Base-by-base conservation (phyloP, 2,329 filamentous ascomycete genomes). In the Tolypocladium sp. region DNA sequence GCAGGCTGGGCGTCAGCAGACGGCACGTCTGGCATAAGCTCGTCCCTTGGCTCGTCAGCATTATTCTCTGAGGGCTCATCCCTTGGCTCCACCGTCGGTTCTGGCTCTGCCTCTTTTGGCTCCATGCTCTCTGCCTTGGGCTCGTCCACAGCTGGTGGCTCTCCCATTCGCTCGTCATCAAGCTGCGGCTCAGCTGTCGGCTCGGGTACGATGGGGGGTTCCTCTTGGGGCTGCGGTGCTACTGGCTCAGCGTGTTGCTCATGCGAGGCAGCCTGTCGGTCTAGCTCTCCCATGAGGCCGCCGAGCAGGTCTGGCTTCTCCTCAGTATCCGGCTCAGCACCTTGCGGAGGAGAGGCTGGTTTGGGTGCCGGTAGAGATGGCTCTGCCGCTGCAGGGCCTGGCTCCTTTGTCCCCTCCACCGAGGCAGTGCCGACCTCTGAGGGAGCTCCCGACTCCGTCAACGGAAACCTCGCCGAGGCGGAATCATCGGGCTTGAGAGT, bases 281-380 rank as follows among this genome's bases (percentile, higher is more conserved):
- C 74, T 41, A 80, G 70, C 40, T 76, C 77, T 1, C 76, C 71
- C 63, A 80, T 74, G 1, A 79, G 65, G n/a, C 72, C 75, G n/a
- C 73, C 74, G 27, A 80, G 72, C 41, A 80, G 58, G 64, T 80
- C 77, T 9, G 75, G 71, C 33, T 76, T 75, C 17, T 74, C 72
- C 2, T 71, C 67, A 38, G 69, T 70, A 10, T 56, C 38, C 3
- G 59, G 33, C 22, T 71, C 69, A 12, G 40, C 20, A 35, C 37
- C 46, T 22, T 38, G 56, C 8, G 38, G 42, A 17, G 72, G 62
- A 1, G 69, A 63, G 9, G 33, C 66, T 4, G 65, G 51, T 17
- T 64, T 63, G 13, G 63, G 59, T 12, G 64, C 66, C n/a, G 55
- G 44, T 10, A 51, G 33, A 22, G 62, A 58, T 12, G 64, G 58